Percentiles rank a stretch among this genome's conserved stretches.
These are phyloP conservation scores for Theileria annulata DNA, from an alignment of 169 alveolate genomes.

Conservation along the genomic window DNA sequence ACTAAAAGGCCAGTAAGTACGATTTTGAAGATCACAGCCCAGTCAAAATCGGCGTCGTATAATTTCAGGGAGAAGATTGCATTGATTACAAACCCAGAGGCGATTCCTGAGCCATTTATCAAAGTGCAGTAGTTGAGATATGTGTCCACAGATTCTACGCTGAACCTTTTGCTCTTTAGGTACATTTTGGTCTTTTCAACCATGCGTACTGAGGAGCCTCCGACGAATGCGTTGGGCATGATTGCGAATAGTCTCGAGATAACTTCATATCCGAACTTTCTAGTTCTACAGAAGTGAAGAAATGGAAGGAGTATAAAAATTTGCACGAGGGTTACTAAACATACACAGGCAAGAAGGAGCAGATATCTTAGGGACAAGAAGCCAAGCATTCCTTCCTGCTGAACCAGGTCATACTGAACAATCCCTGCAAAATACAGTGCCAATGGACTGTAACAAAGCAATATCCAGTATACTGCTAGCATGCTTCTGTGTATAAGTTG, in stretches of 20 bases:
- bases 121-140: conserved; percentile 18
- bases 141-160: conserved; percentile 23
- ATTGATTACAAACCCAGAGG: conserved; percentile 20
- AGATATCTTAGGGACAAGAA: conserved; percentile 17
- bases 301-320: conserved; percentile 21
- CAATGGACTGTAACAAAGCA: conserved; percentile 37
- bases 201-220: conserved; percentile 40
- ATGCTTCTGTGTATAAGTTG: conserved; percentile 24
- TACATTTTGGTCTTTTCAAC: conserved; percentile 31
- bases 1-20: conserved; percentile 12
- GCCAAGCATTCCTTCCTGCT: conserved; percentile 9
- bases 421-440: conserved; percentile 29
- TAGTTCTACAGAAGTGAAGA: conserved; percentile 20
- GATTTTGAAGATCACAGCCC: conserved; percentile 27
- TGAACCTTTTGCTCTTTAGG: conserved; percentile 24
- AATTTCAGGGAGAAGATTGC: conserved; percentile 28
- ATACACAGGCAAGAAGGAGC: not conserved
- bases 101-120: conserved; percentile 29
- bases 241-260: conserved; percentile 8
- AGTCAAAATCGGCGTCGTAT: conserved; percentile 18
- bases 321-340: conserved; percentile 7
- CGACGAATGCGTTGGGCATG: conserved; percentile 22
- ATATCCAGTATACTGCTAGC: conserved; percentile 28
- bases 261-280: conserved; percentile 24
- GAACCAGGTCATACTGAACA: conserved; percentile 14